Conservation (phyloP, 2,329 filamentous ascomycete genomes). For the Cladobotryum mycophilum region DNA sequence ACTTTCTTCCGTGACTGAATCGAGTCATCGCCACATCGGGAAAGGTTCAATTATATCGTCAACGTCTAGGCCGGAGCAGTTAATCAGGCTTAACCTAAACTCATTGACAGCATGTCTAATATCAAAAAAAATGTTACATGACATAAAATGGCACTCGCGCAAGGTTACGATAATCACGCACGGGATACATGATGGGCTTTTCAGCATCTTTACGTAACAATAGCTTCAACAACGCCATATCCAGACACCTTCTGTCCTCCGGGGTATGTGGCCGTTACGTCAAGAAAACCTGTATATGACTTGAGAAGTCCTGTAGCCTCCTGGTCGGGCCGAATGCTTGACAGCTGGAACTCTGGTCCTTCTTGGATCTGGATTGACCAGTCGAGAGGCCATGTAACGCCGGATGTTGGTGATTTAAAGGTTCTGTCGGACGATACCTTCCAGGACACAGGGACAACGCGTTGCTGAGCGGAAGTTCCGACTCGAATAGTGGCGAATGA, state of each 20-base stretch:
- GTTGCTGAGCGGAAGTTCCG: background rate
- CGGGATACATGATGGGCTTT: no score
- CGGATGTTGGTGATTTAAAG: conserved; percentile 1
- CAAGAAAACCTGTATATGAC: background rate
- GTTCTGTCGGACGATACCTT: background rate
- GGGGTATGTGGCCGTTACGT: background rate
- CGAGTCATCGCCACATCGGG: no score
- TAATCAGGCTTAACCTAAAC: no score
- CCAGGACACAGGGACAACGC: background rate
- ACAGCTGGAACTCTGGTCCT: background rate
- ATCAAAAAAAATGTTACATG: no score
- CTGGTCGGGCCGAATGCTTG: conserved; percentile 3
- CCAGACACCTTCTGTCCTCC: background rate
- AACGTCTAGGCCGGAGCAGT: no score
- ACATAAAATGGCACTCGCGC: no score
- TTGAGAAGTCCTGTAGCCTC: background rate
- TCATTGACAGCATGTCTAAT: no score
- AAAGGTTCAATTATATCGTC: no score
- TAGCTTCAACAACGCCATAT: conserved; percentile 1
- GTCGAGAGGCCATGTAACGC: background rate
- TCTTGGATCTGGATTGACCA: background rate
- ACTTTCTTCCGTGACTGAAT: no score
- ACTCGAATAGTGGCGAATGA: conserved; percentile 1
- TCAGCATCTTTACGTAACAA: background rate
- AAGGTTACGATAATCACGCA: no score